Percentiles rank a stretch among this genome's conserved stretches.
Evolutionary conservation across 2,329 filamentous ascomycete genomes (phyloP).

Genomic region (Shiraia bambusicola): DNA sequence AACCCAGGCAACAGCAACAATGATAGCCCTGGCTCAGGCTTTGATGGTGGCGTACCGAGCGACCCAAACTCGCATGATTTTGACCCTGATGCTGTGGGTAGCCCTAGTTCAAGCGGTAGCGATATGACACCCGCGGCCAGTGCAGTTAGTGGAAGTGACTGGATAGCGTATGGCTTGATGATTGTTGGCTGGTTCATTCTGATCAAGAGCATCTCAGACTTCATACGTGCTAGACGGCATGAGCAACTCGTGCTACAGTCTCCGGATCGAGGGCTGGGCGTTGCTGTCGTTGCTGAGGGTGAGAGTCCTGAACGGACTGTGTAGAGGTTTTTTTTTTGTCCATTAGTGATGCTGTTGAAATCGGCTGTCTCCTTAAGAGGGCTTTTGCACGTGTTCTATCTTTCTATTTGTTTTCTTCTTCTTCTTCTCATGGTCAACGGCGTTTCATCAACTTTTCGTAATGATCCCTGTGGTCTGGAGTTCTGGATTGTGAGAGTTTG

Average conservation of each 20-base stretch:
- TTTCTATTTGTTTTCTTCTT: too few relatives aligned
- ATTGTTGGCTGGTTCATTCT: conserved; percentile 97
- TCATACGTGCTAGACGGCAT: conserved; percentile 80
- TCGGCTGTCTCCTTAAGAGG: too few relatives aligned
- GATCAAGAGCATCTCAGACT: conserved; percentile 91
- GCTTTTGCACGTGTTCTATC: too few relatives aligned
- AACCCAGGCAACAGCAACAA: conserved; percentile 40
- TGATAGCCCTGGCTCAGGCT: conserved; percentile 53
- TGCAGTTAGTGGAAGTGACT: conserved; percentile 74
- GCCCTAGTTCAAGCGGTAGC: conserved; percentile 27
- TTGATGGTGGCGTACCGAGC: conserved; percentile 64
- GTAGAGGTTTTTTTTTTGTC: conserved; percentile 15
- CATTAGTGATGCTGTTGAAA: too few relatives aligned
- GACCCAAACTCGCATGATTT: conserved; percentile 93
- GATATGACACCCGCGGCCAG: conserved; percentile 43
- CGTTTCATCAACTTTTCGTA: too few relatives aligned
- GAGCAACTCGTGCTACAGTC: conserved; percentile 92
- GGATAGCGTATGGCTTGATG: conserved; percentile 91
- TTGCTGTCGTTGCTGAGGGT: conserved; percentile 83
- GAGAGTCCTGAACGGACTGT: conserved; percentile 70
- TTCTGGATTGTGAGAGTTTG: too few relatives aligned
- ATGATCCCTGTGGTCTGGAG: too few relatives aligned
- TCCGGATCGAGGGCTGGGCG: conserved; percentile 80
- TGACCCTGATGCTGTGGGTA: conserved; percentile 67
- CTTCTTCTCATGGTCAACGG: too few relatives aligned